Conservation (phyloP, 2,329 filamentous ascomycete species). For the Ceratocystis smalleyi region DNA sequence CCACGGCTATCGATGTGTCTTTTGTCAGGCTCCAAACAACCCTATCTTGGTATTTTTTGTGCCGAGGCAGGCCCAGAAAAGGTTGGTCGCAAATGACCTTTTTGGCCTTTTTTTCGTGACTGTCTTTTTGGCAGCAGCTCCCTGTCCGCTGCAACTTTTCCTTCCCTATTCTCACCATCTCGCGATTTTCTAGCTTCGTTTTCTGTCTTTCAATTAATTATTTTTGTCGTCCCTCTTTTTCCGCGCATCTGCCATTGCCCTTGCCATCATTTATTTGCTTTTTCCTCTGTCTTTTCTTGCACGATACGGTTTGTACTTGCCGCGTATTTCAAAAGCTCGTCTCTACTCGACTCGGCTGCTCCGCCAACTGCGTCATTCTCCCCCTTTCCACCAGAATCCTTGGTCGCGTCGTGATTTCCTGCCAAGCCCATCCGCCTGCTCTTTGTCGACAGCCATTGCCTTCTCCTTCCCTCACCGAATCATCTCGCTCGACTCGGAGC, state of each 20-base stretch:
- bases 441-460: neutral
- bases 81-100: neutral
- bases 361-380: neutral
- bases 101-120: neutral
- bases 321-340: neutral
- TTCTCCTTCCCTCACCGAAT: neutral
- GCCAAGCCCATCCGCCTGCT: neutral
- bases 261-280: neutral
- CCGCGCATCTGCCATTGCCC: neutral
- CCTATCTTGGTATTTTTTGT: neutral
- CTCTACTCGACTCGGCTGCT: neutral
- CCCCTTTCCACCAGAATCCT: constrained; percentile 1
- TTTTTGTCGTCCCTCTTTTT: neutral
- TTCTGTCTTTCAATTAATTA: neutral
- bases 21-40: neutral
- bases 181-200: neutral
- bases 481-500: neutral
- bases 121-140: neutral
- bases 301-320: neutral
- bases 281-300: neutral
- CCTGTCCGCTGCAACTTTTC: neutral
- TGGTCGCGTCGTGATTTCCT: neutral
- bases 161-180: neutral
- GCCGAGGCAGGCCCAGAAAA: neutral
- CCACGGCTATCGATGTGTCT: neutral